Conservation (phyloP, 139 green algal genomes). For the Microglena sp. region DNA sequence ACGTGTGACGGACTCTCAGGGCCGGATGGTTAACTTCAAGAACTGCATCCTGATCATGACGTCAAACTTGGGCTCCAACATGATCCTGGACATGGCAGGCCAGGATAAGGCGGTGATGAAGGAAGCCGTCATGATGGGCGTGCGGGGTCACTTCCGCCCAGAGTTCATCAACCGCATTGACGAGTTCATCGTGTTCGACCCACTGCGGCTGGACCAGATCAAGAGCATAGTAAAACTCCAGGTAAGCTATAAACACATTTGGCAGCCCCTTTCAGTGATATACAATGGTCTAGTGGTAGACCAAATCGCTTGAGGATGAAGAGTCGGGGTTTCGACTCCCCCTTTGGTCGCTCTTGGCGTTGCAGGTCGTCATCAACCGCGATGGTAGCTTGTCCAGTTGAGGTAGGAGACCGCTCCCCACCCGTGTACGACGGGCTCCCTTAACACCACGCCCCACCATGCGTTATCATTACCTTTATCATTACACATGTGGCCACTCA, state of each 20-base stretch:
- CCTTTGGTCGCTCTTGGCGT: no score
- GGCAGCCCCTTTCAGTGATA: neutral
- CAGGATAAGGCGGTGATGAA: neutral
- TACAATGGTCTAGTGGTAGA: no score
- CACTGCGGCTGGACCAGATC: constrained; percentile 80
- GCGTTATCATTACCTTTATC: no score
- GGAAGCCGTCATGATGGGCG: constrained; percentile 48
- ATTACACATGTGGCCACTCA: neutral
- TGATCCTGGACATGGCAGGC: constrained; percentile 47
- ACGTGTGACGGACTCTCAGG: constrained; percentile 81
- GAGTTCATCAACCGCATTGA: constrained; percentile 99
- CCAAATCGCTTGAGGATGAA: no score
- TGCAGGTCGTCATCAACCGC: no score
- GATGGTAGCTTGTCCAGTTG: no score
- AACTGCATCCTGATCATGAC: constrained; percentile 95
- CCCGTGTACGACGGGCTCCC: no score
- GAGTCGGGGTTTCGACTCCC: no score
- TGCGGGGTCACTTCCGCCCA: constrained; percentile 87
- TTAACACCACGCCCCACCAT: no score
- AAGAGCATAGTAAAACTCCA: constrained; percentile 63
- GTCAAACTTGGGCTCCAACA: constrained; percentile 80
- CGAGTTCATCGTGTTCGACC: constrained; percentile 97
- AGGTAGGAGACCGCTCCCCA: no score
- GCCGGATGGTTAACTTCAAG: constrained; percentile 88
- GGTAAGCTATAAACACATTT: constrained; percentile 7